Base-by-base conservation (phyloP, 768 basidiomycete genomes). In the Butyriboletus loyo region DNA sequence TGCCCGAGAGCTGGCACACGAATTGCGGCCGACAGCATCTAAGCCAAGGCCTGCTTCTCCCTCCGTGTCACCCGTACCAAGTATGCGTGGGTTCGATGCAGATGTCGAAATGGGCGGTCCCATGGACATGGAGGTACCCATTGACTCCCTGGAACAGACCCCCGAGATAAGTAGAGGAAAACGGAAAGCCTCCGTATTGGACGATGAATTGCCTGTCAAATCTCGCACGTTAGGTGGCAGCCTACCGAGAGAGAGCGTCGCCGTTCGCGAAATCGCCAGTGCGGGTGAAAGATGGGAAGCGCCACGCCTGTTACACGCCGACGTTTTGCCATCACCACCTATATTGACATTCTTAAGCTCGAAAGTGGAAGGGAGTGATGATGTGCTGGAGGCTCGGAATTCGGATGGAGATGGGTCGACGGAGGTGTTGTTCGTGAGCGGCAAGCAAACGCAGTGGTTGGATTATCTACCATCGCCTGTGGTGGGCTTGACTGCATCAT, bases 401-500 rank as follows among this genome's bases (percentile, higher is more conserved):
- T 77, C 84, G 7, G 87, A 86, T 54, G 77, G 79, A 37, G 78
- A 75, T 45, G 79, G 78, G n/a, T 75, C 78, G 5, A 79, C 81
- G 17, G 92, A 93, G 61, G 77, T 98, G 15, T 71, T 80, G 7
- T 84, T 84, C 53, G 71, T 81, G 49, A 80, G 74, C 61, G 77
- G 80, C 31, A 85, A 84, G 71, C 81, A 86, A 53, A 87, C 84
- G 11, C 83, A 88, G 49, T 98, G 95, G 93, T 69, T 95, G 39
- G 95, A 98, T 69, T 98, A 89, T 70, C 62, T 96, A 8, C 83
- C 89, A 1, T 82, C 80, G 2, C 85, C 87, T 24, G 83, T 82
- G n/a, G 66, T 95, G 15, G 73, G 77, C 1, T 63, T 90, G 43
- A 83, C 84, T 5, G 84, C 84, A 1, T 86, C 91, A 0, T 63